Base-by-base conservation (phyloP, 345 rosid species). In the Populus ilicifolia region DNA sequence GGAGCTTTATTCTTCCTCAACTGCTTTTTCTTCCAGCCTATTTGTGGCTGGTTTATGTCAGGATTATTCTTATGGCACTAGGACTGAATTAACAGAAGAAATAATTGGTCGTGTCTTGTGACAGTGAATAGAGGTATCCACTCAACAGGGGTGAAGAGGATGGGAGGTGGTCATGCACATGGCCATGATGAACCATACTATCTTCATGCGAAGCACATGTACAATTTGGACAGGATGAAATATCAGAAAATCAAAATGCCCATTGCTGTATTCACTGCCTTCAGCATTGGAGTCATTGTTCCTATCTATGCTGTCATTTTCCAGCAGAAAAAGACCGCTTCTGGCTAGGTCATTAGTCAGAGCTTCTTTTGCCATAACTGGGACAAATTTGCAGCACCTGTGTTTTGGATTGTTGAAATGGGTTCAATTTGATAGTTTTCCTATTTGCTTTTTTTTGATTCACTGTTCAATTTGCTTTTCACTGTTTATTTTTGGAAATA, bases 171-270 rank as follows among this genome's bases (percentile, higher is more conserved):
- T 62, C 93, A 89, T 78, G 89, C 81, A 25, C 85, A 85, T 69
- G 92, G 87, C 50, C 90, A 93, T 64, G 89, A 89, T 4, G 96
- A 96, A 73, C 94, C 91, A 33, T 90, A 65, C 83, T 96, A 93
- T 86, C 81, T 96, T 9, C 97, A 96, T 72, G 91, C 98, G 0
- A 93, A 96, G 87, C 97, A 93, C 88, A 93, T 96, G 99, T 96
- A 96, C 90, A 93, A 96, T 84, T 85, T 93, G 94, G 98, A 92
- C 83, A 88, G 90, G 80, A 93, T 96, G 97, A 91, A 89, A 73
- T 68, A 86, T 82, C 99, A 92, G 83, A 85, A 27, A 64, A 84
- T 96, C 81, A 96, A 88, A 87, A 91, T 93, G 95, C 80, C 97
- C 71, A 91, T 96, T 8, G 95, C 71, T 5, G 99, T 96, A 71